phyloP scores from a whole-genome alignment of 148 eudicot genomes.

The Bassia scoparia region DNA sequence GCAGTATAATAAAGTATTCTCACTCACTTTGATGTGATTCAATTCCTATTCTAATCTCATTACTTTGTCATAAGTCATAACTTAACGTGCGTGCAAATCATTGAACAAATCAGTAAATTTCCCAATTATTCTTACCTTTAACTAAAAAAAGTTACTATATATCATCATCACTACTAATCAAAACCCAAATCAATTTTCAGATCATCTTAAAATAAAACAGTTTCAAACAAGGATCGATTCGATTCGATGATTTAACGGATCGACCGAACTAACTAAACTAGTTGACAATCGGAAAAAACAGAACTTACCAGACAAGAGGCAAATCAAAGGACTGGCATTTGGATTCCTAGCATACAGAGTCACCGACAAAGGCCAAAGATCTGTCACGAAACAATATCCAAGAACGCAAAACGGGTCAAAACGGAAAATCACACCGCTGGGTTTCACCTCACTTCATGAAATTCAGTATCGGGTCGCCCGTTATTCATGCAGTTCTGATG shows the following conservation, averaged over 20 bases:
- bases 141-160: too few relatives aligned
- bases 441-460: conserved; percentile 55
- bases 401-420: conserved; percentile 38
- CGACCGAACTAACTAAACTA: not conserved
- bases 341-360: conserved; percentile 60
- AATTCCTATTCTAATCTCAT: too few relatives aligned
- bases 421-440: conserved; percentile 48
- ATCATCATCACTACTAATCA: too few relatives aligned
- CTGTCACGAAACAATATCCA: conserved; percentile 42
- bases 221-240: not conserved
- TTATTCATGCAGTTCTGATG: conserved; percentile 58
- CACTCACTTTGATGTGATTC: too few relatives aligned
- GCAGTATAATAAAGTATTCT: too few relatives aligned
- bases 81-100: too few relatives aligned
- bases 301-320: conserved; percentile 52
- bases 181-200: too few relatives aligned
- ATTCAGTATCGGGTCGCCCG: conserved; percentile 46
- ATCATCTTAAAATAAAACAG: too few relatives aligned
- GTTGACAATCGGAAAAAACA: not conserved
- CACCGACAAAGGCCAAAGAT: conserved; percentile 55
- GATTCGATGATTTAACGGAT: not conserved
- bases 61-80: too few relatives aligned
- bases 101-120: too few relatives aligned
- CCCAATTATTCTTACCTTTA: too few relatives aligned
- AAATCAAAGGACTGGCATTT: conserved; percentile 58